Evolutionary conservation across 441 rosid species (phyloP).

Genomic region (Daphne laureola): DNA sequence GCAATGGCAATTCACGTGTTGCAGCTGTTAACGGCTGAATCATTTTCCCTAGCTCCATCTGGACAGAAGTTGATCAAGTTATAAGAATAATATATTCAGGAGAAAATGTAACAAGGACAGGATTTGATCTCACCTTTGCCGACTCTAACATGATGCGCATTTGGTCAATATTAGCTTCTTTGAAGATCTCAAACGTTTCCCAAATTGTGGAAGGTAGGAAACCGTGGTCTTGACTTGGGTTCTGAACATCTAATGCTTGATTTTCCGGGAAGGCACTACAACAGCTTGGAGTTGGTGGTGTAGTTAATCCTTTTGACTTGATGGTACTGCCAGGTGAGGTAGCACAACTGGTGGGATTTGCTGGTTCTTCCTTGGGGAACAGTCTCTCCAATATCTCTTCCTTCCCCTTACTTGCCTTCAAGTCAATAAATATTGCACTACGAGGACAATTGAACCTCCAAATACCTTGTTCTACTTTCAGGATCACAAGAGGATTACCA

Average conservation of each 20-base stretch:
- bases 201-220: not conserved
- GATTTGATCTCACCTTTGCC: conserved; percentile 14
- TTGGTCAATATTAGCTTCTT: not conserved
- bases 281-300: conserved; percentile 9
- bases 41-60: conserved; percentile 13
- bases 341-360: conserved; percentile 3
- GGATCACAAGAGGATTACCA: conserved; percentile 21
- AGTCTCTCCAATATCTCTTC: conserved; percentile 19
- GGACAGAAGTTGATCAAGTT: conserved; percentile 1
- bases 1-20: not conserved
- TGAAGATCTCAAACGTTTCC: conserved; percentile 10
- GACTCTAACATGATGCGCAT: conserved; percentile 2
- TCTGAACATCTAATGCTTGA: not conserved
- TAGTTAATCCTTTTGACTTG: conserved; percentile 2
- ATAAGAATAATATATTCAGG: too few relatives aligned
- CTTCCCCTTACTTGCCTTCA: conserved; percentile 18
- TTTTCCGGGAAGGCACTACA: not conserved
- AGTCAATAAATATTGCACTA: conserved; percentile 28
- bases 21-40: conserved; percentile 11
- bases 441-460: not conserved
- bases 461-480: not conserved
- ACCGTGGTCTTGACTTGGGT: not conserved
- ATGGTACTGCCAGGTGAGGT: not conserved
- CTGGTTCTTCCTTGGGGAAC: conserved; percentile 18
- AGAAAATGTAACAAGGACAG: not conserved